Evolutionary conservation across 2,329 filamentous ascomycete species (phyloP).

Genomic region (Davidsoniella neocaledoniae): DNA sequence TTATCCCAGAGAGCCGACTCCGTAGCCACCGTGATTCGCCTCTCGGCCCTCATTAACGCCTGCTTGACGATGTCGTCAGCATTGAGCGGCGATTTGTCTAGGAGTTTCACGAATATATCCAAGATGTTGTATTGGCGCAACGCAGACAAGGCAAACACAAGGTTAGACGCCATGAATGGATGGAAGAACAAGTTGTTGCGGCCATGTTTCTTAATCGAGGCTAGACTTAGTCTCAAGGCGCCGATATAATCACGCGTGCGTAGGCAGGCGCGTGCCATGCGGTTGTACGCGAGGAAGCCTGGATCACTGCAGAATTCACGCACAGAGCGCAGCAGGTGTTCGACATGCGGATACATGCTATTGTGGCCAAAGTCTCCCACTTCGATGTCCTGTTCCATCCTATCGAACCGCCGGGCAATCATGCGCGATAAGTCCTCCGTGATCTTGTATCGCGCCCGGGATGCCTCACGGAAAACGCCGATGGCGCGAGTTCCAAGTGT

Average conservation of each 20-base stretch:
- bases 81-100: not conserved
- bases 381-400: not conserved
- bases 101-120: conserved; percentile 1
- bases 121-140: conserved; percentile 8
- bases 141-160: conserved; percentile 10
- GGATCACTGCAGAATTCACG: conserved; percentile 2
- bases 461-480: conserved; percentile 3
- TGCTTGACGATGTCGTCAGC: conserved; percentile 3
- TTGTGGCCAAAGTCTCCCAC: not conserved
- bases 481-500: not conserved
- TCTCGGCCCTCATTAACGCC: conserved; percentile 7
- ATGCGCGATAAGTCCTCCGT: conserved; percentile 4
- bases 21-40: not conserved
- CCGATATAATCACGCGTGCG: conserved; percentile 10
- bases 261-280: conserved; percentile 8
- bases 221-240: conserved; percentile 3
- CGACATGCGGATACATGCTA: conserved; percentile 7
- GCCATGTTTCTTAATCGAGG: conserved; percentile 3
- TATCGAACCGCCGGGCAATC: conserved; percentile 4
- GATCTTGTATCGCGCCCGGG: conserved; percentile 5
- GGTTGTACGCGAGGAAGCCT: conserved; percentile 8
- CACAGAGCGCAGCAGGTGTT: not conserved
- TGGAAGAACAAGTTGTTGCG: conserved; percentile 5
- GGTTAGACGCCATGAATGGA: conserved; percentile 4
- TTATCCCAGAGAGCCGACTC: conserved; percentile 8